phyloP scores from a whole-genome alignment of 164 flowering plant species.

The Magnolia officinalis region DNA sequence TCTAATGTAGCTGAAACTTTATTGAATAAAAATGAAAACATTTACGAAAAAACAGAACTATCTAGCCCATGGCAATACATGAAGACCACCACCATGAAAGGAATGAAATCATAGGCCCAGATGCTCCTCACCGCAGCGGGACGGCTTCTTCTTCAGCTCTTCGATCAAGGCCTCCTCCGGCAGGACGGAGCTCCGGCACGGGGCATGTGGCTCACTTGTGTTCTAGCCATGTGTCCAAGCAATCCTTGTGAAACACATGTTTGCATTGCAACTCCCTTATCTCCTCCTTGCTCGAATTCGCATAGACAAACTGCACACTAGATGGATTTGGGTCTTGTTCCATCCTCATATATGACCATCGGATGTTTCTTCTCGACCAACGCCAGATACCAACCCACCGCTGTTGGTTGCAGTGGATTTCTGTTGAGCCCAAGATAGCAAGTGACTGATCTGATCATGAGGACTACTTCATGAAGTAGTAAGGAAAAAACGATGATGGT shows the following conservation, averaged over 20 bases:
- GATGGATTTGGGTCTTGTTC: neutral
- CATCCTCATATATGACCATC: no score
- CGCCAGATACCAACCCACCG: neutral
- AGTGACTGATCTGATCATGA: neutral
- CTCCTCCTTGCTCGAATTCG: conserved; percentile 3
- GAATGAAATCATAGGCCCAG: conserved; percentile 26
- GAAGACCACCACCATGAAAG: conserved; percentile 25
- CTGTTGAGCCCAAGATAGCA: neutral
- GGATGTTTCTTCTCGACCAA: neutral
- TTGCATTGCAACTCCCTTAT: conserved; percentile 3
- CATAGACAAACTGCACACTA: conserved; percentile 11
- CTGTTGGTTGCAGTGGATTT: neutral
- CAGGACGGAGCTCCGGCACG: neutral
- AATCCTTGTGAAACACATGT: conserved; percentile 12
- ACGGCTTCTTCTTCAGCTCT: conserved; percentile 1
- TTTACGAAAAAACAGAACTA: neutral
- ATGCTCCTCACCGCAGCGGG: conserved; percentile 32
- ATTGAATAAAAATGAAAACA: neutral
- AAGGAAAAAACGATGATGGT: neutral
- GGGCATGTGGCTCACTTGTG: neutral
- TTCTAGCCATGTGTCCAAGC: conserved; percentile 11
- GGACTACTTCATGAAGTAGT: neutral
- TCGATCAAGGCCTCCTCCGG: neutral
- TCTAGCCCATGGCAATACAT: neutral
- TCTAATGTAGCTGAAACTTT: neutral